Evolutionary conservation across 139 green algal genomes (phyloP).

Genomic region (Picochlorum sp.): DNA sequence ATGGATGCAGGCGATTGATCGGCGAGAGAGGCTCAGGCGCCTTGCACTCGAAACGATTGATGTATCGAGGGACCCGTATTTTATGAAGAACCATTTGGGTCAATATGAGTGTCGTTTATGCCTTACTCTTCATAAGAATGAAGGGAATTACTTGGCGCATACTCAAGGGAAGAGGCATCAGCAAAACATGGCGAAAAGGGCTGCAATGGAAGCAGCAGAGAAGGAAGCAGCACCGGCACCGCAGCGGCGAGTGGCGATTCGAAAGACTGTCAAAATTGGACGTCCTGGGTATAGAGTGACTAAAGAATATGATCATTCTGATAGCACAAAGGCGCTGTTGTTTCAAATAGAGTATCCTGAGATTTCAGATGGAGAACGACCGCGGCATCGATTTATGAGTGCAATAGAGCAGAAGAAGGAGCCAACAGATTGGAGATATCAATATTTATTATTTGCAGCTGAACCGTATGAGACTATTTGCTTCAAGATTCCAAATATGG

Average conservation of each 20-base stretch:
- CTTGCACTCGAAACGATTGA: slow-evolving; percentile 98
- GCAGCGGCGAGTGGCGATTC: slow-evolving; percentile 46
- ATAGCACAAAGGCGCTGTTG: slow-evolving; percentile 72
- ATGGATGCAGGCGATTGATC: slow-evolving; percentile 69
- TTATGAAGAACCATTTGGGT: slow-evolving; percentile 97
- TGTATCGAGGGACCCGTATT: slow-evolving; percentile 97
- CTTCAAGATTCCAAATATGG: slow-evolving; percentile 92
- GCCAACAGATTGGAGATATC: slow-evolving; percentile 76
- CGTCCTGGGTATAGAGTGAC: slow-evolving; percentile 96
- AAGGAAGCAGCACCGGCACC: slow-evolving; percentile 60
- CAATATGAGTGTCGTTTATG: slow-evolving; percentile 98
- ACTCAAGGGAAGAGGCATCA: slow-evolving; percentile 98
- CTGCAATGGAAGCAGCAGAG: slow-evolving; percentile 85
- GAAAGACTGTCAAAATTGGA: slow-evolving; percentile 92
- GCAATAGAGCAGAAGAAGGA: slow-evolving; percentile 92
- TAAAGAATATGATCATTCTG: slow-evolving; percentile 87
- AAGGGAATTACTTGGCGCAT: slow-evolving; percentile 98
- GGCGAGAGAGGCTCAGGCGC: slow-evolving; percentile 83
- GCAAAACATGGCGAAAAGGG: slow-evolving; percentile 97
- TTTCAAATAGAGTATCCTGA: slow-evolving; percentile 98
- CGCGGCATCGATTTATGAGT: slow-evolving; percentile 96
- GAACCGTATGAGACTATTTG: slow-evolving; percentile 95
- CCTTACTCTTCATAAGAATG: slow-evolving; percentile 97
- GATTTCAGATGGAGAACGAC: slow-evolving; percentile 81
- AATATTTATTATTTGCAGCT: slow-evolving; percentile 96